Base-by-base conservation (phyloP, 495 filamentous ascomycete genomes). In the Aspergillus wentii region DNA sequence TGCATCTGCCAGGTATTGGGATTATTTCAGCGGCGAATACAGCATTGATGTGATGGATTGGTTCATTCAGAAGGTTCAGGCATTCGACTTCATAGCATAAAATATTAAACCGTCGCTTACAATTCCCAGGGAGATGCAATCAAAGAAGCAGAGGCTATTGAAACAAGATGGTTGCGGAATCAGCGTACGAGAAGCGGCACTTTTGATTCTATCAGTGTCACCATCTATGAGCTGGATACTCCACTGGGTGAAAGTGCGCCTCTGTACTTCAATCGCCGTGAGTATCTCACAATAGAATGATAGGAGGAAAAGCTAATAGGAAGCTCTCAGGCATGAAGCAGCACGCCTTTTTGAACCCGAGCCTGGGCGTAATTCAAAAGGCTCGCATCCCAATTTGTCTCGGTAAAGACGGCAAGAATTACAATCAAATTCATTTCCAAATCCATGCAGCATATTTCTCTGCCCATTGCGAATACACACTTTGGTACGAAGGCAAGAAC, bases 51-150 rank as follows among this genome's bases (percentile, higher is more conserved):
- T 33, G 8, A 52, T 59, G 46, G 13, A 45, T 0, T 63, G 59
- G 59, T 56, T 62, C 17, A 44, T 60, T 21, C 4, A 32, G 4
- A 62, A 60, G 47, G 49, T 48, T 15, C 37, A 44, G 22, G 16
- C 37, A n/a, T n/a, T n/a, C n/a, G n/a, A n/a, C n/a, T n/a, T n/a
- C n/a, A n/a, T n/a, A n/a, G n/a, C n/a, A n/a, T n/a, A n/a, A n/a
- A n/a, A n/a, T n/a, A n/a, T n/a, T n/a, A n/a, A n/a, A n/a, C n/a
- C n/a, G n/a, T n/a, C n/a, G n/a, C n/a, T n/a, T n/a, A n/a, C n/a
- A 15, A 11, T 13, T 25, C 16, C 5, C 16, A 57, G 51, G 54
- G 59, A 4, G 22, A 39, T 10, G 18, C 30, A 4, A 44, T 63
- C 3, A 38, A 44, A 29, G 59, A 61, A 22, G 30, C 48, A 11